phyloP scores from a whole-genome alignment of 345 rosid species.

The Leavenworthia alabamica region DNA sequence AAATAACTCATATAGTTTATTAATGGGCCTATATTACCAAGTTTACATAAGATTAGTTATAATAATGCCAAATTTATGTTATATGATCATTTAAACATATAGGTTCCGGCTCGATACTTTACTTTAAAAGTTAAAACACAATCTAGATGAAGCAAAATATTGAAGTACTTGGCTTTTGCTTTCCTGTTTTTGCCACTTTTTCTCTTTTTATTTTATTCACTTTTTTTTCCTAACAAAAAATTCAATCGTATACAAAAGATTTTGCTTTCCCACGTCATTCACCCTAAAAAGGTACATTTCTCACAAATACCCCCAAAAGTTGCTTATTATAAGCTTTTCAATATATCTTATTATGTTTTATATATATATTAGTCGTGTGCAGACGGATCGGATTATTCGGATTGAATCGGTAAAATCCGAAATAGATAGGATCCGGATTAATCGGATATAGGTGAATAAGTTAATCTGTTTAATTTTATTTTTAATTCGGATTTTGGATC shows the following conservation, averaged over 20 bases:
- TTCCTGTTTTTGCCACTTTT: neutral
- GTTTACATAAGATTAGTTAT: neutral
- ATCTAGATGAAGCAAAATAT: conserved; percentile 1
- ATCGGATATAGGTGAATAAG: too few species aligned
- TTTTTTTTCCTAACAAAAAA: conserved; percentile 1
- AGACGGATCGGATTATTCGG: too few species aligned
- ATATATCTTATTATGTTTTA: neutral
- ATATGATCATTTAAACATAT: neutral
- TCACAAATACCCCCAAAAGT: conserved; percentile 16
- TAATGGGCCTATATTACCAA: conserved; percentile 1
- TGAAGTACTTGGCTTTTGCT: conserved; percentile 17
- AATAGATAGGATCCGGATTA: too few species aligned
- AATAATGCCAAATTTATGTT: neutral
- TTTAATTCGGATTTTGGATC: too few species aligned
- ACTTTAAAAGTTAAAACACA: neutral
- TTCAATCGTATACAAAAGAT: conserved; percentile 21
- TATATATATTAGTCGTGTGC: too few species aligned
- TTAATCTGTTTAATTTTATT: too few species aligned
- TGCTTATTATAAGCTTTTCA: neutral
- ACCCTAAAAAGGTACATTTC: conserved; percentile 7
- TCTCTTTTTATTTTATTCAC: neutral
- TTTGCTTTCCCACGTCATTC: conserved; percentile 15
- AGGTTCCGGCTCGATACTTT: neutral
- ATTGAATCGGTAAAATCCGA: too few species aligned
- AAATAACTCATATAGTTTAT: too few species aligned